Evolutionary conservation across 331 rosid genomes (phyloP).

Genomic region (Saraca asoca): DNA sequence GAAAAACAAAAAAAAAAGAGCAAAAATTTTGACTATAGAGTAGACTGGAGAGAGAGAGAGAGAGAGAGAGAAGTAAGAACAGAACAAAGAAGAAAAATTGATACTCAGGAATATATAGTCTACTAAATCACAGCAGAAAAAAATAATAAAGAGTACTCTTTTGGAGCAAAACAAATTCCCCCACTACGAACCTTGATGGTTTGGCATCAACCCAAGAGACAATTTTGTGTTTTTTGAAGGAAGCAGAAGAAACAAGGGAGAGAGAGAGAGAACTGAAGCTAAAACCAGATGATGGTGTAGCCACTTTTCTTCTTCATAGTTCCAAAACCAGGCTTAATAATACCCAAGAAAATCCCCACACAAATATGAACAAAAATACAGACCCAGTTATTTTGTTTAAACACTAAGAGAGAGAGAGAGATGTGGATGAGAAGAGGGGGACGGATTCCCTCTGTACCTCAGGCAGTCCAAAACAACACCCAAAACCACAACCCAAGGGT

Average conservation of each 20-base stretch:
- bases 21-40: slow-evolving; percentile 14
- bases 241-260: slow-evolving; percentile 50
- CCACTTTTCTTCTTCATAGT: slow-evolving; percentile 49
- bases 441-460: slow-evolving; percentile 42
- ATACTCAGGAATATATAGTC: slow-evolving; percentile 31
- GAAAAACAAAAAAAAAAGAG: too few relatives aligned
- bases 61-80: slow-evolving; percentile 28
- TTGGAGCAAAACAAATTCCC: slow-evolving; percentile 28
- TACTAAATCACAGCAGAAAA: slow-evolving; percentile 28
- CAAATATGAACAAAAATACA: slow-evolving; percentile 63
- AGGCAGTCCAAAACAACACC: slow-evolving; percentile 58
- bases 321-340: slow-evolving; percentile 50
- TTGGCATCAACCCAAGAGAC: slow-evolving; percentile 89
- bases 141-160: slow-evolving; percentile 6
- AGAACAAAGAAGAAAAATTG: slow-evolving; percentile 43
- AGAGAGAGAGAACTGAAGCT: slow-evolving; percentile 39
- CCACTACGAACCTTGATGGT: slow-evolving; percentile 42
- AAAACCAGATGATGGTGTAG: slow-evolving; percentile 45
- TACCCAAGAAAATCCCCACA: slow-evolving; percentile 57
- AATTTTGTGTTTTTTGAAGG: slow-evolving; percentile 49
- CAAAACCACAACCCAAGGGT: slow-evolving; percentile 56
- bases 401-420: slow-evolving; percentile 42
- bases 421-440: slow-evolving; percentile 43
- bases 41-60: slow-evolving; percentile 26
- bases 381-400: slow-evolving; percentile 34